Percentiles rank a stretch among this genome's conserved stretches.
Conservation (phyloP, 2,329 filamentous ascomycete species). For the Lithohypha guttulata region DNA sequence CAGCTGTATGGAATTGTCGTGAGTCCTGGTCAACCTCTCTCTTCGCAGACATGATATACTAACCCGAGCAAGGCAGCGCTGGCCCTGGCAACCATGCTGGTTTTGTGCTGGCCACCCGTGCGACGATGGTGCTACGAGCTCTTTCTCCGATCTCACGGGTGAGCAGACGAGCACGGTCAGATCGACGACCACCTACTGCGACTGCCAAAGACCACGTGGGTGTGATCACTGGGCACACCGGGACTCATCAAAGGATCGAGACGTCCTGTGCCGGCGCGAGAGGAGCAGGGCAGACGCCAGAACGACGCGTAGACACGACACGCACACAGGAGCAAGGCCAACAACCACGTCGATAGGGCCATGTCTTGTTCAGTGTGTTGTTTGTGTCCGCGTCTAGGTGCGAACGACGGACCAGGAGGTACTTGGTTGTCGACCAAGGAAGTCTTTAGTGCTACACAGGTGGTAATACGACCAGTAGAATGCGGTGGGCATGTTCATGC, state of each 20-base stretch:
- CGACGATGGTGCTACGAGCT: slow-evolving; percentile 1
- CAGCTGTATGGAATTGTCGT: neutral
- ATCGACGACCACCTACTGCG: neutral
- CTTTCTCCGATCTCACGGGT: slow-evolving; percentile 1
- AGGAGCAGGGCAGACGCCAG: too few species aligned
- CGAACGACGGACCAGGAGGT: slow-evolving; percentile 2
- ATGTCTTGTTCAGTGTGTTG: neutral
- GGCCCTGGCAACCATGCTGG: neutral
- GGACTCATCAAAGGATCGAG: too few species aligned
- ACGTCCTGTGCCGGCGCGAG: too few species aligned
- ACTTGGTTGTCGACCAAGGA: slow-evolving; percentile 2
- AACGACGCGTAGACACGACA: too few species aligned
- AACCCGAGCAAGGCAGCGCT: neutral
- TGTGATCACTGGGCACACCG: too few species aligned
- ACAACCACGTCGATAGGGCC: too few species aligned
- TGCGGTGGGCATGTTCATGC: slow-evolving; percentile 2
- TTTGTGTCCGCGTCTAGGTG: neutral
- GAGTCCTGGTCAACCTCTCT: neutral
- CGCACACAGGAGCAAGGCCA: too few species aligned
- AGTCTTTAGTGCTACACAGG: slow-evolving; percentile 4
- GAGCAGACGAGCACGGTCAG: slow-evolving; percentile 2
- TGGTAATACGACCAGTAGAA: slow-evolving; percentile 4
- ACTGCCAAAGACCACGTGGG: neutral
- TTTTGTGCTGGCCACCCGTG: neutral
- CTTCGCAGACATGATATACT: neutral